phyloP scores from a whole-genome alignment of 2,329 filamentous ascomycete genomes.

The Botrytis squamosa region DNA sequence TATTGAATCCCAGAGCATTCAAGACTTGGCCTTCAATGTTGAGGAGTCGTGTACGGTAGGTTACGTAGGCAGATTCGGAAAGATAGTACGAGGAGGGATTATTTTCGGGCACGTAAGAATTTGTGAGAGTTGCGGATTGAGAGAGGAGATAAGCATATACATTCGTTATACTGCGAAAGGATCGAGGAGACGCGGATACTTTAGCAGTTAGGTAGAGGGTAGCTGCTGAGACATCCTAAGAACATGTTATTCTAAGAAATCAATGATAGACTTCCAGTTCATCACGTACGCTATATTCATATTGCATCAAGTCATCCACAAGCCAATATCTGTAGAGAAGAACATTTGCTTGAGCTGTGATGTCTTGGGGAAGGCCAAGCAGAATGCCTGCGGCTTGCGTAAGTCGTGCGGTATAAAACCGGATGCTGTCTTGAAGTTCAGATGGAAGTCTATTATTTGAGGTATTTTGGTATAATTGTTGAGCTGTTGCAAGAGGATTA shows the following conservation, averaged over 20 bases:
- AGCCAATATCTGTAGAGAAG: conserved; percentile 81
- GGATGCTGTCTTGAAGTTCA: conserved; percentile 70
- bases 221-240: conserved; percentile 76
- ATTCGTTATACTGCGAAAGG: conserved; percentile 77
- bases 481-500: conserved; percentile 70
- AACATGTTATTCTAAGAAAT: conserved; percentile 9
- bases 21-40: conserved; percentile 76
- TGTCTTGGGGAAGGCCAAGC: conserved; percentile 79
- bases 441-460: conserved; percentile 58
- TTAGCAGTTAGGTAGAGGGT: conserved; percentile 80
- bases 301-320: conserved; percentile 50
- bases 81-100: conserved; percentile 63
- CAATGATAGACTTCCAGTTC: too few species aligned
- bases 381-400: conserved; percentile 79
- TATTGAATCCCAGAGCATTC: conserved; percentile 74
- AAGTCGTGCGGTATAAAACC: conserved; percentile 68
- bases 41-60: conserved; percentile 63
- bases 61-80: conserved; percentile 69
- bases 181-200: conserved; percentile 72
- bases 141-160: conserved; percentile 81
- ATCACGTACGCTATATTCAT: conserved; percentile 49
- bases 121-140: conserved; percentile 46
- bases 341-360: conserved; percentile 82
- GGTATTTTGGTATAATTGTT: conserved; percentile 61
- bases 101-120: conserved; percentile 14